phyloP scores from a whole-genome alignment of 2,329 filamentous ascomycete genomes.

The Aureobasidium musti region DNA sequence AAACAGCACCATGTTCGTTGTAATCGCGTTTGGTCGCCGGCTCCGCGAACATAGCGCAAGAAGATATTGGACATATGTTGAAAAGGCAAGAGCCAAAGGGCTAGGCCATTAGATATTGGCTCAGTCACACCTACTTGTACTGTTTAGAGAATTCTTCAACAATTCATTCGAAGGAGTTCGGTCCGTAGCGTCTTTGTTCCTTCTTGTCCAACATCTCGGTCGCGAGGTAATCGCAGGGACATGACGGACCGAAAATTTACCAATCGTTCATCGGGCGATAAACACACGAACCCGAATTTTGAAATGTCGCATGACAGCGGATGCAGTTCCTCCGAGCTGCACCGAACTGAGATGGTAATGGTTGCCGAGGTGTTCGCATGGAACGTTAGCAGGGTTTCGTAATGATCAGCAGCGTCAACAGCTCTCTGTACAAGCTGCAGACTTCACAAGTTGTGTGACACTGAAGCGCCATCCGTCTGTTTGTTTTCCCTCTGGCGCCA shows the following conservation, averaged over 20 bases:
- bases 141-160: neutral
- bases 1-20: slow-evolving; percentile 18
- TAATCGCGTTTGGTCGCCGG: neutral
- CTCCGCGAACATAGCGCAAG: slow-evolving; percentile 20
- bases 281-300: neutral
- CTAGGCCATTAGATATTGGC: slow-evolving; percentile 1
- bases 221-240: neutral
- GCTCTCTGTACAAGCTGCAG: neutral
- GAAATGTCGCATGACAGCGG: neutral
- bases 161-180: neutral
- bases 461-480: neutral
- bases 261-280: neutral
- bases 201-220: neutral
- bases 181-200: neutral
- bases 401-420: neutral
- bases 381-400: neutral
- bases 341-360: neutral
- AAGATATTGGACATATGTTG: slow-evolving; percentile 27
- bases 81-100: slow-evolving; percentile 24
- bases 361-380: neutral
- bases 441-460: neutral
- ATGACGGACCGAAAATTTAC: neutral
- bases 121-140: neutral
- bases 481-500: neutral
- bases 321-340: neutral